A percentile compares a stretch with the other conserved stretches of the same genome.
phyloP scores from a whole-genome alignment of 2,329 filamentous ascomycete species.

The Amylocarpus encephaloides region DNA sequence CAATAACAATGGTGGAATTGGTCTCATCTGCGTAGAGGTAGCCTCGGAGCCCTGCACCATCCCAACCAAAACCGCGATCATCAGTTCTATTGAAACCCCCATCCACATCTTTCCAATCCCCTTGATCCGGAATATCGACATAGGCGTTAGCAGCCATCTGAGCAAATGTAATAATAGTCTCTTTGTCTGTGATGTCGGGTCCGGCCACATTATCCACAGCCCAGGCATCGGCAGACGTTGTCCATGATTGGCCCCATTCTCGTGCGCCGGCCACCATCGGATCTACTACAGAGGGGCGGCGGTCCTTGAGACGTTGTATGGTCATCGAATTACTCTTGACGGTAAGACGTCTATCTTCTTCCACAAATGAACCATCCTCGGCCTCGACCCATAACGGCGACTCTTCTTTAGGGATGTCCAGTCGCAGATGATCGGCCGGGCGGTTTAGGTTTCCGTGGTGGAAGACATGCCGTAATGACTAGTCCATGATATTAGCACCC shows the following conservation, averaged over 20 bases:
- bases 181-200: conserved; percentile 79
- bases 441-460: conserved; percentile 82
- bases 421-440: conserved; percentile 68
- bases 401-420: conserved; percentile 55
- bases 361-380: conserved; percentile 49
- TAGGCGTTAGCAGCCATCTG: conserved; percentile 89
- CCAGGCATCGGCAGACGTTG: conserved; percentile 72
- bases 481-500: conserved; percentile 16
- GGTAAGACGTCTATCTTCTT: conserved; percentile 47
- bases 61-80: conserved; percentile 88
- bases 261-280: conserved; percentile 69
- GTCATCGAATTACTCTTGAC: conserved; percentile 58
- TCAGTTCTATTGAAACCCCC: conserved; percentile 76
- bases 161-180: conserved; percentile 76
- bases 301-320: conserved; percentile 77
- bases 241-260: conserved; percentile 58
- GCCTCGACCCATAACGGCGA: conserved; percentile 55
- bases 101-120: conserved; percentile 79
- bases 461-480: conserved; percentile 78
- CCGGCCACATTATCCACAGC: conserved; percentile 66
- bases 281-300: conserved; percentile 70
- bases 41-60: conserved; percentile 78
- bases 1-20: conserved; percentile 85
- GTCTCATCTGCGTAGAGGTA: conserved; percentile 85
- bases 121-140: conserved; percentile 61